These are phyloP conservation scores for Daldinia grandis DNA, from an alignment of 495 filamentous ascomycete species.

Conservation along the genomic window DNA sequence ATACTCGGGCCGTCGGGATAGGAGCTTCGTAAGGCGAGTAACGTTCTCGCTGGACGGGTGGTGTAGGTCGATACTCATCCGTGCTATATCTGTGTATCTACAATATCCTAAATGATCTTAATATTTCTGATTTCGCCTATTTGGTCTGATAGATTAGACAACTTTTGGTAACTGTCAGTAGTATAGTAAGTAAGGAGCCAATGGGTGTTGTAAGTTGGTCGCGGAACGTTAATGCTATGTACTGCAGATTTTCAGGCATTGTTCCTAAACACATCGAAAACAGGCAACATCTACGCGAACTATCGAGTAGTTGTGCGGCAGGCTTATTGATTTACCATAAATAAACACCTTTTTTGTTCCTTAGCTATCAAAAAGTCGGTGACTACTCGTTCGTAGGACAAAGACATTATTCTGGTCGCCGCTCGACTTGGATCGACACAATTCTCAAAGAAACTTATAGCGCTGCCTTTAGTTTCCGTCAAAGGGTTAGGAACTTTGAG, in stretches of 20 bases:
- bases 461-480: slow-evolving; percentile 10
- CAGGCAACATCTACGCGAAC: slow-evolving; percentile 6
- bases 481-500: slow-evolving; percentile 21
- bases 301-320: neutral
- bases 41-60: slow-evolving; percentile 30
- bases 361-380: neutral
- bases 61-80: slow-evolving; percentile 39
- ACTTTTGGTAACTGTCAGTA: neutral
- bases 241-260: slow-evolving; percentile 14
- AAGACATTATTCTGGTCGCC: slow-evolving; percentile 37
- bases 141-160: neutral
- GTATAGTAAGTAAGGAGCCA: neutral
- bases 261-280: slow-evolving; percentile 17
- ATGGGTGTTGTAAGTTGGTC: neutral
- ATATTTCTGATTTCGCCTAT: slow-evolving; percentile 4
- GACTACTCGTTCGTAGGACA: slow-evolving; percentile 5
- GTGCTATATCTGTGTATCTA: neutral
- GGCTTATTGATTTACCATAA: neutral
- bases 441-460: slow-evolving; percentile 27
- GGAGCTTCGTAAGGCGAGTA: slow-evolving; percentile 34
- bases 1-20: slow-evolving; percentile 44
- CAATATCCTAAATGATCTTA: neutral
- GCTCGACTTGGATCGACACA: slow-evolving; percentile 15
- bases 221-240: slow-evolving; percentile 16
- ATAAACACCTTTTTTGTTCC: slow-evolving; percentile 22